phyloP scores from a whole-genome alignment of 2,329 filamentous ascomycete genomes.

The Microdochium bolleyi region DNA sequence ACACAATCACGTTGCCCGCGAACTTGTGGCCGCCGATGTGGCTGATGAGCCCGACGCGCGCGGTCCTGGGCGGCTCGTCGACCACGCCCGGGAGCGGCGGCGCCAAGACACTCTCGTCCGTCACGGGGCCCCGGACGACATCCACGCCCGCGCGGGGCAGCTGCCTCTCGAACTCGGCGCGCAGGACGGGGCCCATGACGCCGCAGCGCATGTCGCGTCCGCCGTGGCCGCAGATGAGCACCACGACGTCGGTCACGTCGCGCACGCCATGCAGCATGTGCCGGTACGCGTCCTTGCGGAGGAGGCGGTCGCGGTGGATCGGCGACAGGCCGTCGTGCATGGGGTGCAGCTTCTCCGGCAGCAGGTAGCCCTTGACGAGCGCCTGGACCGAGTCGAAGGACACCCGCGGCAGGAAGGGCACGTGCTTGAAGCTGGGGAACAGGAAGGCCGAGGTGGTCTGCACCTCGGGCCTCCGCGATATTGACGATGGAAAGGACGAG shows the following conservation, averaged over 20 bases:
- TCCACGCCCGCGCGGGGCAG: constrained; percentile 40
- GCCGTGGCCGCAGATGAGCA: constrained; percentile 84
- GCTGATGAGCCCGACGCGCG: constrained; percentile 62
- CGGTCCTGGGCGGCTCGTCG: constrained; percentile 25
- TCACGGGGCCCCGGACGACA: constrained; percentile 37
- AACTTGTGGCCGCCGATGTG: constrained; percentile 83
- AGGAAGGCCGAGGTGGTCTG: constrained; percentile 63
- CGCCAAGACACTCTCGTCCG: constrained; percentile 23
- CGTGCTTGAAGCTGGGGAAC: constrained; percentile 75
- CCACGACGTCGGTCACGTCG: constrained; percentile 58
- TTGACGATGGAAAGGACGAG: constrained; percentile 60
- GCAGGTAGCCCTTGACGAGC: constrained; percentile 57
- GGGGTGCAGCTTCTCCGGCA: constrained; percentile 54
- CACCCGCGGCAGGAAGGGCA: constrained; percentile 61
- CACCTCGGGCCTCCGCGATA: constrained; percentile 33
- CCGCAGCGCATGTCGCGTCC: constrained; percentile 78
- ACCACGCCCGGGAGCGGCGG: constrained; percentile 14
- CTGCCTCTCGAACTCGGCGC: constrained; percentile 59
- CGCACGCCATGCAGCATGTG: constrained; percentile 46
- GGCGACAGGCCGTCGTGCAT: constrained; percentile 52
- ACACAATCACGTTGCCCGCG: constrained; percentile 77
- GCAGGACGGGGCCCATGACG: constrained; percentile 65
- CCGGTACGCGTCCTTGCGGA: constrained; percentile 43
- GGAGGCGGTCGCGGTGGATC: constrained; percentile 44
- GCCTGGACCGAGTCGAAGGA: constrained; percentile 46